Conservation (phyloP, 495 filamentous ascomycete species). For the Platismatia glauca region DNA sequence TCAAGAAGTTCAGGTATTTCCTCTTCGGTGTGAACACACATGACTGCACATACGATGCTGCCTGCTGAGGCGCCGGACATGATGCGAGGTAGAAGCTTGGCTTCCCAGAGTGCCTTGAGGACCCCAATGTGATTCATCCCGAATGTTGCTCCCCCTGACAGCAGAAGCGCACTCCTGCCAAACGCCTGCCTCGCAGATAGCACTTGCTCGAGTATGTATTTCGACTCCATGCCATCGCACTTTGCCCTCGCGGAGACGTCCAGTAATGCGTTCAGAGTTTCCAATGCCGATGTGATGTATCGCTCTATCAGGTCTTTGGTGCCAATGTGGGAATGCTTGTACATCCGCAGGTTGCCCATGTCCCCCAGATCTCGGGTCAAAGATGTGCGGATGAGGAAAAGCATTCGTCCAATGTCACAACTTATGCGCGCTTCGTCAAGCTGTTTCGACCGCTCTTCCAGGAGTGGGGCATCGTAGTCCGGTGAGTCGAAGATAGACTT, state of each 20-base stretch:
- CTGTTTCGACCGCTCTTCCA: slow-evolving; percentile 58
- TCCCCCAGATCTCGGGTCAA: slow-evolving; percentile 73
- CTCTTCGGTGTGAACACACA: slow-evolving; percentile 77
- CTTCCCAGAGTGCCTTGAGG: slow-evolving; percentile 73
- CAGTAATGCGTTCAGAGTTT: slow-evolving; percentile 62
- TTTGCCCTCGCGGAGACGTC: slow-evolving; percentile 50
- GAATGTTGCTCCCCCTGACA: slow-evolving; percentile 88
- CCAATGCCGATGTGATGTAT: slow-evolving; percentile 70
- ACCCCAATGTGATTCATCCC: slow-evolving; percentile 96
- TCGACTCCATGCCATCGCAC: slow-evolving; percentile 47
- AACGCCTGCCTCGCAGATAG: slow-evolving; percentile 76
- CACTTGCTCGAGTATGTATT: slow-evolving; percentile 64
- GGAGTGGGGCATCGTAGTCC: slow-evolving; percentile 62
- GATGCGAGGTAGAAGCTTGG: slow-evolving; percentile 72
- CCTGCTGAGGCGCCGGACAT: slow-evolving; percentile 91
- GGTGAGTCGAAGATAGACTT: slow-evolving; percentile 55
- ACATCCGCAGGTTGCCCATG: slow-evolving; percentile 77
- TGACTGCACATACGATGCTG: slow-evolving; percentile 81
- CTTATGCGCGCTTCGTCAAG: slow-evolving; percentile 66
- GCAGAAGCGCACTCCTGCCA: slow-evolving; percentile 74
- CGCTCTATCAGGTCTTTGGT: slow-evolving; percentile 80
- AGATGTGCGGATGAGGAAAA: slow-evolving; percentile 71
- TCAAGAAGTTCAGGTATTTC: slow-evolving; percentile 68
- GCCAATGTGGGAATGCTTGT: slow-evolving; percentile 75
- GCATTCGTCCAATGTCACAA: slow-evolving; percentile 66